Evolutionary conservation across 2,329 filamentous ascomycete species (phyloP), one percentile per base, ranked within the genome.

Genomic region (Aulographum hederae): DNA sequence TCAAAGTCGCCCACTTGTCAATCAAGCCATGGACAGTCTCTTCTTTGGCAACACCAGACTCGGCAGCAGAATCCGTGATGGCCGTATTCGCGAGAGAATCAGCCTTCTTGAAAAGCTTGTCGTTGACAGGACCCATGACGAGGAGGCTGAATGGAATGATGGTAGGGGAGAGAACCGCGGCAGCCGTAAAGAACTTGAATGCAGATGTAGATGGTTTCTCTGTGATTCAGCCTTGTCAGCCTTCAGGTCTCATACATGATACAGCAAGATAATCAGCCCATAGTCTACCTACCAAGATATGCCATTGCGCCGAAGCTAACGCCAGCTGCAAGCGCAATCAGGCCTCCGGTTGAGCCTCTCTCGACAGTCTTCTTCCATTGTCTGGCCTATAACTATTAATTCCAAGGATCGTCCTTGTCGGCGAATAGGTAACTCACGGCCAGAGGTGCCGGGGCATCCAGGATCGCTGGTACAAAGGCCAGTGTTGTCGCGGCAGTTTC

Each of bases 1-100:
- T 70, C 41, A 69, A 43, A 31, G 56, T 49, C 3, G 55, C 66
- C 68, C 68, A 73, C 35, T 50, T 52, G 41, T 72, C 66, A 23
- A 73, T 54, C 40, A 72, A 45, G 35, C 50, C 54, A 46, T 67
- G 64, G 5, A 55, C 53, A 1, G 53, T 61, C 48, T 63, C 58
- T 28, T 54, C 56, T 32, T 55, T 47, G 18, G 41, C 44, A 18
- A 53, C 41, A 3, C 49, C 53, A 4, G 44, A 42, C 34, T 62
- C 60, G 2, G 45, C 46, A 11, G 44, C 46, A 13, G 54, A 46
- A 33, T 58, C 56, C 17, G 47, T 48, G 28, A 56, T 39, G 8
- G 46, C 51, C 11, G 52, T 41, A 3, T 40, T 44, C 15, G 50
- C 47, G 12, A 58, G 51, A 30, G 54, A 47, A 8, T 31, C 29